These are phyloP conservation scores for Alopecurus myosuroides DNA, from an alignment of 176 grass and related monocot genomes.

Conservation along the genomic window DNA sequence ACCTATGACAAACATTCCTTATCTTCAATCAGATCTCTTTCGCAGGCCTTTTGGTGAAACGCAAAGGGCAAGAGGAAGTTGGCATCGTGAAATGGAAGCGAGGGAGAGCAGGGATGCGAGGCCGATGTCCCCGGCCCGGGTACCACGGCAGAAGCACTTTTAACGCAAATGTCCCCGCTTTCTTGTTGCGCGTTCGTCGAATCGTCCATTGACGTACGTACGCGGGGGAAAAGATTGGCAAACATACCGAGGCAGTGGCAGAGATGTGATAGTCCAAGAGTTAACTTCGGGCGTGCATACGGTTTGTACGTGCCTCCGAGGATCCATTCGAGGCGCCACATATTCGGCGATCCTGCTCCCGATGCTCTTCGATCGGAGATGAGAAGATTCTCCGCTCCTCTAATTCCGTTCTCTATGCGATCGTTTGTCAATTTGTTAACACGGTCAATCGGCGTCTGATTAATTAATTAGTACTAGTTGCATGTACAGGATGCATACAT, in stretches of 20 bases:
- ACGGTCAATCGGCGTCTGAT: not conserved
- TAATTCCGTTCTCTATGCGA: constrained; percentile 18
- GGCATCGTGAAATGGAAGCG: not conserved
- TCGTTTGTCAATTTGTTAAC: not conserved
- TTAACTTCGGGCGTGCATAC: constrained; percentile 10
- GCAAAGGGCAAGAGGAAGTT: not conserved
- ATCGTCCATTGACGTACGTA: not conserved
- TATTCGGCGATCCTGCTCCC: constrained; percentile 47
- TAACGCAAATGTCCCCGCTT: constrained; percentile 46
- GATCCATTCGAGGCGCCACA: constrained; percentile 46
- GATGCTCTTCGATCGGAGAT: constrained; percentile 2
- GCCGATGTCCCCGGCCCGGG: constrained; percentile 40
- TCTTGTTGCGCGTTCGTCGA: not conserved
- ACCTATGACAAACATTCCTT: not conserved
- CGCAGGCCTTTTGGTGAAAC: not conserved
- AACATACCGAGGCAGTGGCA: not conserved
- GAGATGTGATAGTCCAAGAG: not conserved
- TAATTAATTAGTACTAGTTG: not conserved
- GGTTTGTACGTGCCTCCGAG: constrained; percentile 37
- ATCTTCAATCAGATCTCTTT: not conserved
- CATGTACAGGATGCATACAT: not conserved
- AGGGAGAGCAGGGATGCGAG: not conserved
- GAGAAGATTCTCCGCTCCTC: constrained; percentile 38
- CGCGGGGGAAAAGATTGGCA: not conserved
- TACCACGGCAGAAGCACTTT: constrained; percentile 47